phyloP scores from a whole-genome alignment of 306 rosid genomes.

The Vicia sativa region DNA sequence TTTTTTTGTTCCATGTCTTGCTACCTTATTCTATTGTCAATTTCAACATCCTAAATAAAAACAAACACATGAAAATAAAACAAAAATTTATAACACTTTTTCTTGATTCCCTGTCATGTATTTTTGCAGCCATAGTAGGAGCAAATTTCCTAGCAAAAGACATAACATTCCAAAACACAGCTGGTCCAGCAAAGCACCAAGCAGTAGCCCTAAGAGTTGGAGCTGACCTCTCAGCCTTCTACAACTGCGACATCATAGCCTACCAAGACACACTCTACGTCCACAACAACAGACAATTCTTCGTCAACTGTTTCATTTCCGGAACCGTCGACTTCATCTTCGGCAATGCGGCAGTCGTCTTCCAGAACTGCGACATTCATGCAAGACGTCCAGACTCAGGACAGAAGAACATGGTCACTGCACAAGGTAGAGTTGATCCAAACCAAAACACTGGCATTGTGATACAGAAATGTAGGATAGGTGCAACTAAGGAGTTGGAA shows the following conservation, averaged over 20 bases:
- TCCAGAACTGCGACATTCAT: constrained; percentile 81
- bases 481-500: constrained; percentile 67
- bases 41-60: not conserved
- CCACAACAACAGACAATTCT: constrained; percentile 90
- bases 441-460: constrained; percentile 94
- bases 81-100: not conserved
- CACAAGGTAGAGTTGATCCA: constrained; percentile 84
- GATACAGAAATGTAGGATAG: constrained; percentile 75
- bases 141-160: constrained; percentile 66
- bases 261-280: constrained; percentile 93
- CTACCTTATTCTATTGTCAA: not conserved
- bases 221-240: constrained; percentile 84
- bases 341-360: constrained; percentile 74
- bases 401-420: constrained; percentile 88
- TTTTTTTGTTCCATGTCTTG: not conserved
- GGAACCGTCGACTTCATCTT: constrained; percentile 94
- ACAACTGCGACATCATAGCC: constrained; percentile 67
- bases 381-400: constrained; percentile 77
- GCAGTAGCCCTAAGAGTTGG: constrained; percentile 93
- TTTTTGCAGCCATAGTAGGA: constrained; percentile 76
- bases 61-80: not conserved
- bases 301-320: constrained; percentile 49
- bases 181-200: constrained; percentile 90
- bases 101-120: not conserved
- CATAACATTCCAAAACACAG: constrained; percentile 85